phyloP scores from a whole-genome alignment of 2,329 filamentous ascomycete genomes.

The Ceratocystis smalleyi region DNA sequence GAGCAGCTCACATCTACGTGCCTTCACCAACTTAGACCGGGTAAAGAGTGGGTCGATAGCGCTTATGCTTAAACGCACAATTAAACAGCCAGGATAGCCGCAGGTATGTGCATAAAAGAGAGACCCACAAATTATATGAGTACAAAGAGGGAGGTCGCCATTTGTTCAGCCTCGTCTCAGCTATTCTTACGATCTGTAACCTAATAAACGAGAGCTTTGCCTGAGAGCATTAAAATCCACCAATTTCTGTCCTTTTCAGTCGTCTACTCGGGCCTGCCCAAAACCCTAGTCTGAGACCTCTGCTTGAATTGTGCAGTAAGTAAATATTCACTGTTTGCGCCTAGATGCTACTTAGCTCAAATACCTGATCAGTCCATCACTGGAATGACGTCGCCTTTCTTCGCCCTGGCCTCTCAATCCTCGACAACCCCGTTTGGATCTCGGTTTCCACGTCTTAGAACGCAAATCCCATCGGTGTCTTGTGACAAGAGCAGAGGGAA shows the following conservation, averaged over 20 bases:
- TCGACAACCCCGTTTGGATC: no score
- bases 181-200: neutral
- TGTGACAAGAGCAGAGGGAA: neutral
- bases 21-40: no score
- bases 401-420: neutral
- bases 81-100: neutral
- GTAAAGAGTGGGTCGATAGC: no score
- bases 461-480: neutral
- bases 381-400: neutral
- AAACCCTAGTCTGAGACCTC: no score
- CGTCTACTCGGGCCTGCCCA: no score
- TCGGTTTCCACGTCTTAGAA: no score
- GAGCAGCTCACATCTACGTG: no score
- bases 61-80: no score
- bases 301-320: no score
- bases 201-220: neutral
- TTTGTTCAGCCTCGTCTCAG: neutral
- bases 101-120: neutral
- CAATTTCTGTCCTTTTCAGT: no score
- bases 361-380: neutral
- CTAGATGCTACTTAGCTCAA: no score
- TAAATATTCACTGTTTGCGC: no score
- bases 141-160: neutral
- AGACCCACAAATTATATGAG: neutral
- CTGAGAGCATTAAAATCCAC: neutral